phyloP scores from a whole-genome alignment of 305 asterid genomes.

The Ajuga reptans region DNA sequence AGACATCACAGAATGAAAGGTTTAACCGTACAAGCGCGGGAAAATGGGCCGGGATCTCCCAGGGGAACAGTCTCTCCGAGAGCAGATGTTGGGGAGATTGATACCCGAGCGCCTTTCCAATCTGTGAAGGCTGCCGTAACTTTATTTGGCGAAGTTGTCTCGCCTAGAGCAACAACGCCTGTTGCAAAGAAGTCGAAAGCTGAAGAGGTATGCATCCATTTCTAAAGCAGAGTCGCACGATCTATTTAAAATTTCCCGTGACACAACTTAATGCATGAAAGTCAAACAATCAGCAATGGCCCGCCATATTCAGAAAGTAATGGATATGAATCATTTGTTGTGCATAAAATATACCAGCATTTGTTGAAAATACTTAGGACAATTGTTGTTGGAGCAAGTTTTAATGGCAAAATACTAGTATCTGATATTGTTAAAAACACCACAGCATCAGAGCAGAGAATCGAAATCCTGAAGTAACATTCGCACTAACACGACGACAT shows the following conservation, averaged over 20 bases:
- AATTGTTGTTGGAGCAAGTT: no score
- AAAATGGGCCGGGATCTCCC: conserved; percentile 31
- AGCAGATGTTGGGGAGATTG: conserved; percentile 62
- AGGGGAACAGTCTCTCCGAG: conserved; percentile 38
- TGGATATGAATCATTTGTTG: background rate
- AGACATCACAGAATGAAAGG: conserved; percentile 34
- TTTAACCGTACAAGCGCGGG: conserved; percentile 36
- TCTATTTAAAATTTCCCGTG: background rate
- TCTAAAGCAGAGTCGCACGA: background rate
- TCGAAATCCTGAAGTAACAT: background rate
- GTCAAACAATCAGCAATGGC: no score
- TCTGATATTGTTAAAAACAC: no score
- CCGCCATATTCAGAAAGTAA: no score
- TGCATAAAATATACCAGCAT: background rate
- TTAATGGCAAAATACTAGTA: no score
- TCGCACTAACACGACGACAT: background rate
- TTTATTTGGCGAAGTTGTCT: conserved; percentile 54
- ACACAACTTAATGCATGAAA: background rate
- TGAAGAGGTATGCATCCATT: conserved; percentile 52
- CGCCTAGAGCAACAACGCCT: conserved; percentile 34
- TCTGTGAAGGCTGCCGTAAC: conserved; percentile 86
- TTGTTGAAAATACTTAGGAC: no score
- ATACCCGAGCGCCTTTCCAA: conserved; percentile 66
- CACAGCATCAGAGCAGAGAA: no score
- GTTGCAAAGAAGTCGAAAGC: conserved; percentile 37